Percentiles rank a stretch among this genome's conserved stretches.
Evolutionary conservation across 768 basidiomycete species (phyloP).

Genomic region (Megacollybia marginata): DNA sequence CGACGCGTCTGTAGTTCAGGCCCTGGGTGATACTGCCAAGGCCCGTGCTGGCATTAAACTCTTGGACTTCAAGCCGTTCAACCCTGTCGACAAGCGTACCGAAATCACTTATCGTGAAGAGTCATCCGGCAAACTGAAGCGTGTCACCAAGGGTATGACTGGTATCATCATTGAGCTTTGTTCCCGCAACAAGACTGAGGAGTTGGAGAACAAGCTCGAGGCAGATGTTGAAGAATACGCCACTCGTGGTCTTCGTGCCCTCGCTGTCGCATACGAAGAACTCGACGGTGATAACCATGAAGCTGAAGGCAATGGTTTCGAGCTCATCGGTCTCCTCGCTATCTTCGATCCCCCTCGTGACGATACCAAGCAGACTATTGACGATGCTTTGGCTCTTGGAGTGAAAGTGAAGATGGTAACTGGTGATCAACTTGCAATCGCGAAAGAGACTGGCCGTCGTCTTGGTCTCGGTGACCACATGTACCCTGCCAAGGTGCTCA

Average conservation of each 20-base stretch:
- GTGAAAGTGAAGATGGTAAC: slow-evolving; percentile 99
- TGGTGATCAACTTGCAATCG: slow-evolving; percentile 99
- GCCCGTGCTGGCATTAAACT: slow-evolving; percentile 94
- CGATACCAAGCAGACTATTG: slow-evolving; percentile 98
- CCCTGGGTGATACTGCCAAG: slow-evolving; percentile 60
- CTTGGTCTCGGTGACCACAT: slow-evolving; percentile 98
- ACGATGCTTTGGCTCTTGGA: slow-evolving; percentile 91
- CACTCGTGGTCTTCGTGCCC: slow-evolving; percentile 90
- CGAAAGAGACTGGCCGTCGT: slow-evolving; percentile 98
- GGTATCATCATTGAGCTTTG: slow-evolving; percentile 97
- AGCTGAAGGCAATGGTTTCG: slow-evolving; percentile 92
- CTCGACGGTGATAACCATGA: slow-evolving; percentile 76
- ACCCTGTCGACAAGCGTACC: slow-evolving; percentile 98
- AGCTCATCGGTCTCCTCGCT: slow-evolving; percentile 92
- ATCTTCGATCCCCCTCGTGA: slow-evolving; percentile 98
- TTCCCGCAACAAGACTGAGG: slow-evolving; percentile 94
- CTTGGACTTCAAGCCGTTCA: slow-evolving; percentile 98
- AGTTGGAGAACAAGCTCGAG: slow-evolving; percentile 86
- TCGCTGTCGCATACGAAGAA: slow-evolving; percentile 95
- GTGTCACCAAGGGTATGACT: slow-evolving; percentile 99
- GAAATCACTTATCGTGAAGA: slow-evolving; percentile 97
- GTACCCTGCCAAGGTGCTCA: slow-evolving; percentile 99
- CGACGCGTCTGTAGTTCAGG: slow-evolving; percentile 77
- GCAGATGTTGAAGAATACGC: slow-evolving; percentile 96
- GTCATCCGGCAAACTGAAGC: slow-evolving; percentile 91